phyloP scores from a whole-genome alignment of 106 monocot species.

The Ottelia alismoides region DNA sequence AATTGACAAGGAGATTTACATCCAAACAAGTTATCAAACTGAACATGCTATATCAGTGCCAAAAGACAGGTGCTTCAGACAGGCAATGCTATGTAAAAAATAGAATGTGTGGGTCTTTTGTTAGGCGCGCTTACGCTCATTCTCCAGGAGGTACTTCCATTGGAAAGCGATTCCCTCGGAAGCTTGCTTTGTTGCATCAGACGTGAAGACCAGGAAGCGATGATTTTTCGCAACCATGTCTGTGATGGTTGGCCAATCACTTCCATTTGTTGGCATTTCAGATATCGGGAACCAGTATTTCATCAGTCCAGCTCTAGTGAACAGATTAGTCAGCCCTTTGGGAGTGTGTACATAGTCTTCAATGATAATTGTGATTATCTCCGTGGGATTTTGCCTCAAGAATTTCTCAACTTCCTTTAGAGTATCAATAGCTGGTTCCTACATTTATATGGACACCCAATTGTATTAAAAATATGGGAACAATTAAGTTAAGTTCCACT shows the following conservation, averaged over 20 bases:
- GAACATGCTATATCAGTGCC: too few species aligned
- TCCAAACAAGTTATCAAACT: too few species aligned
- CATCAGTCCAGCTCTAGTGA: slow-evolving; percentile 64
- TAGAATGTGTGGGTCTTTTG: too few species aligned
- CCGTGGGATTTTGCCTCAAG: slow-evolving; percentile 57
- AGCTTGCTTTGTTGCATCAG: slow-evolving; percentile 73
- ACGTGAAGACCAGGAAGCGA: slow-evolving; percentile 77
- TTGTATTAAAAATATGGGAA: slow-evolving; percentile 1
- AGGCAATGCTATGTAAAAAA: too few species aligned
- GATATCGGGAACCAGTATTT: slow-evolving; percentile 78
- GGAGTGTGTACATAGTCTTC: slow-evolving; percentile 87
- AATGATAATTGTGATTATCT: slow-evolving; percentile 91
- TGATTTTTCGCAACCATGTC: slow-evolving; percentile 78
- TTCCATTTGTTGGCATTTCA: slow-evolving; percentile 78
- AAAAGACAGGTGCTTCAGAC: too few species aligned
- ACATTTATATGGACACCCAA: slow-evolving; percentile 3
- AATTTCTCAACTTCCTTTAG: slow-evolving; percentile 88
- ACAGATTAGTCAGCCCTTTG: slow-evolving; percentile 72
- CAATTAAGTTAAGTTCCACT: too few species aligned
- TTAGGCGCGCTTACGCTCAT: slow-evolving; percentile 94
- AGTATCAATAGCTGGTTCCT: slow-evolving; percentile 94
- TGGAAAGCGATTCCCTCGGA: slow-evolving; percentile 96
- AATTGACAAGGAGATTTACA: too few species aligned
- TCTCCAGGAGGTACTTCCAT: slow-evolving; percentile 85
- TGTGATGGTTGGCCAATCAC: slow-evolving; percentile 76